Percentiles rank a stretch among this genome's conserved stretches.
Conservation (phyloP, 768 basidiomycete species). For the Agrocybe chaxingu region DNA sequence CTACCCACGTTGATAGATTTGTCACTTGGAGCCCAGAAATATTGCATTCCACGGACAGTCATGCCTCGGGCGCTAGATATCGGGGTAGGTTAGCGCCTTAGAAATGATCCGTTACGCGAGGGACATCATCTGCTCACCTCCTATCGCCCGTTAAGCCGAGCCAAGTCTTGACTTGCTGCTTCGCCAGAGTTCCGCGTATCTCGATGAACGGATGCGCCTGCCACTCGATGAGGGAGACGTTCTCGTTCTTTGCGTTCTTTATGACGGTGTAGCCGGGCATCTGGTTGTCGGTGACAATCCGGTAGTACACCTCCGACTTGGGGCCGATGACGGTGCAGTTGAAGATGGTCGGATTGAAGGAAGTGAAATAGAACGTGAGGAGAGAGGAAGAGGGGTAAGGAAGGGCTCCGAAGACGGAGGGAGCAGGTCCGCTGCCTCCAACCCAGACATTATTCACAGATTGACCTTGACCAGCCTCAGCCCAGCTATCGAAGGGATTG, state of each 20-base stretch:
- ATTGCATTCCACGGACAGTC: constrained; percentile 46
- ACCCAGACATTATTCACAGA: constrained; percentile 19
- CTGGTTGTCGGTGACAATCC: constrained; percentile 45
- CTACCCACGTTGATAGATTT: constrained; percentile 49
- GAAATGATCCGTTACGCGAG: not conserved
- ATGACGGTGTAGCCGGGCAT: constrained; percentile 53
- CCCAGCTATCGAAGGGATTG: constrained; percentile 40
- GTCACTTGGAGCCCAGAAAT: constrained; percentile 55
- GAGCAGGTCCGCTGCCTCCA: constrained; percentile 21
- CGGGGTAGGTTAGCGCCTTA: constrained; percentile 1
- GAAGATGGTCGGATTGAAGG: constrained; percentile 47
- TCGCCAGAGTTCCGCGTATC: constrained; percentile 44
- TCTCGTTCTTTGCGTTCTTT: constrained; percentile 43
- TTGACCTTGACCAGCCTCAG: constrained; percentile 22
- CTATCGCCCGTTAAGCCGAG: constrained; percentile 48
- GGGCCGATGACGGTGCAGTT: constrained; percentile 55
- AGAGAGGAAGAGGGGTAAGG: constrained; percentile 45
- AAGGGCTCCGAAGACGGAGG: constrained; percentile 63
- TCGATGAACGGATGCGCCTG: constrained; percentile 47
- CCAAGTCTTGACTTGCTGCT: constrained; percentile 52
- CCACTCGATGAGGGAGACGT: constrained; percentile 60
- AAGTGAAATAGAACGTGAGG: constrained; percentile 45
- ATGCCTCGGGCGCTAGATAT: constrained; percentile 43
- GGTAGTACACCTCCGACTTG: constrained; percentile 43
- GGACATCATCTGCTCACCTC: constrained; percentile 21